Base-by-base conservation (phyloP, 2,329 filamentous ascomycete genomes). In the Fusarium sp. region DNA sequence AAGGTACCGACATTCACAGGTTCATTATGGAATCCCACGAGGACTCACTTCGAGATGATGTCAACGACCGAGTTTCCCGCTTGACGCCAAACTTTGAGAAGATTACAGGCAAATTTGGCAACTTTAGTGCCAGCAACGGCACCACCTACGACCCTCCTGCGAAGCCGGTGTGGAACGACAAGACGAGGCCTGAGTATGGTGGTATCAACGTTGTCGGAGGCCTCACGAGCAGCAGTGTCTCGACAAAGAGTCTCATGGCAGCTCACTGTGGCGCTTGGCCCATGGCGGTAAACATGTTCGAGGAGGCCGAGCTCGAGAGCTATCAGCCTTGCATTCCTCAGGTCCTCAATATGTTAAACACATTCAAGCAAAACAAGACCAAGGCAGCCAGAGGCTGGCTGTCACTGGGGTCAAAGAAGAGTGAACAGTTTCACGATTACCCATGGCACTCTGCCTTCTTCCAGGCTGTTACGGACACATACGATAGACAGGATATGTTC, bases 311-410 rank as follows among this genome's bases (percentile, higher is more conserved):
- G 20, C 78, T 84, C 50, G 81, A 85, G 68, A 79, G 85, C 47
- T 86, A 86, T 70, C 83, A 86, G 66, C 85, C 85, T 13, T 86
- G 85, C 52, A 74, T 87, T 63, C 81, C 85, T 5, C 85, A 83
- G 42, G 72, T 83, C 35, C 77, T 83, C 52, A 76, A 83, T 27
- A 74, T 79, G 25, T 77, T 84, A 57, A 84, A 82, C 63, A 22
- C 62, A 4, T 29, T 80, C 33, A 74, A 76, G 33, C 63, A 50
- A n/a, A 63, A 75, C 13, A 59, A 70, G 4, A 72, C 72, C 2
- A 52, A 45, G 7, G 38, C 22, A 16, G 22, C 66, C 35, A 47
- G 69, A 9, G 56, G 63, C 10, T 75, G 69, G 72, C 52, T 66
- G 62, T 52, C 45, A 4, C 31, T 59, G n/a, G 60, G 36, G n/a